Evolutionary conservation across 176 grass and related monocot genomes (phyloP).

Genomic region (Tillandsia leiboldiana): DNA sequence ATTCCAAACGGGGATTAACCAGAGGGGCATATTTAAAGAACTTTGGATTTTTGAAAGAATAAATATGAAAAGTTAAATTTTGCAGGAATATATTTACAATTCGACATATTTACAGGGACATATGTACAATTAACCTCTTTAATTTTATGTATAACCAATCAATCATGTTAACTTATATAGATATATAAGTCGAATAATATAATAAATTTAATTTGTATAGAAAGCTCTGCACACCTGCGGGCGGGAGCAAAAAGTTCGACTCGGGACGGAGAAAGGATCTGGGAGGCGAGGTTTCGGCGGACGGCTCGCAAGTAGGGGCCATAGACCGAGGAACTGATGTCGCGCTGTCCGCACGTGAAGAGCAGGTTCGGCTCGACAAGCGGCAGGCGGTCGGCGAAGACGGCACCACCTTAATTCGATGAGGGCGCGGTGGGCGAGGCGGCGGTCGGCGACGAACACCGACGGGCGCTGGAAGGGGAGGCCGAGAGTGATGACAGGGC

Average conservation of each 20-base stretch:
- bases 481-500: conserved; percentile 34
- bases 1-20: no score
- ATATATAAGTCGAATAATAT: no score
- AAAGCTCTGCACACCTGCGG: background rate
- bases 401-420: conserved; percentile 24
- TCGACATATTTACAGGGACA: no score
- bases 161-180: no score
- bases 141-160: no score
- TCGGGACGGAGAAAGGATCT: conserved; percentile 23
- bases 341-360: conserved; percentile 26
- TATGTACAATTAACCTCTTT: no score
- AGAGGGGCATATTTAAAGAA: no score
- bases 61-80: no score
- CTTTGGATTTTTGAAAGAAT: no score
- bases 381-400: conserved; percentile 39
- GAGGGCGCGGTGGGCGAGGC: conserved; percentile 5
- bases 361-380: background rate
- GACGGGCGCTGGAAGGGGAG: conserved; percentile 19
- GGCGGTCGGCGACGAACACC: conserved; percentile 37
- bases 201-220: no score
- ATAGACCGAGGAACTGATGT: conserved; percentile 34
- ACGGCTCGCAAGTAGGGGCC: conserved; percentile 39
- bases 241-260: conserved; percentile 16
- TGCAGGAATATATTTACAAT: no score
- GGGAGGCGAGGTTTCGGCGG: conserved; percentile 39